These are phyloP conservation scores for Pythium plurisporium DNA, from an alignment of 352 stramenopile genomes.

Conservation along the genomic window DNA sequence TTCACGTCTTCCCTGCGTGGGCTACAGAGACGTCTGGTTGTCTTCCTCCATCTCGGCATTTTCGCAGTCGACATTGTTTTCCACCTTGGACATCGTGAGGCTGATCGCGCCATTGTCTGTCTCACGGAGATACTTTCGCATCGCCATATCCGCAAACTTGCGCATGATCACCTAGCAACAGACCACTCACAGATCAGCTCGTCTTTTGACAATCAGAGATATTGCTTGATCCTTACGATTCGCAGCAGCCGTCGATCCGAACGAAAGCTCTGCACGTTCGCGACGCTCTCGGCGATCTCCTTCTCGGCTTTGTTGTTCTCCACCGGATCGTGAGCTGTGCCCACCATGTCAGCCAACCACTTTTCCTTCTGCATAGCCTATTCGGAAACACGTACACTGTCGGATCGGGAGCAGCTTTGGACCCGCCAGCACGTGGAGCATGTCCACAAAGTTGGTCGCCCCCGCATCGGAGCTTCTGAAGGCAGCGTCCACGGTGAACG, in stretches of 20 bases:
- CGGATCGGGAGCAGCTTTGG: constrained; percentile 59
- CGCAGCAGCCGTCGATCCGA: constrained; percentile 72
- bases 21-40: constrained; percentile 15
- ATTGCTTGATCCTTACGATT: too few species aligned
- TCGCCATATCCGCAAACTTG: constrained; percentile 59
- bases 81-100: neutral
- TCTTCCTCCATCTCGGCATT: constrained; percentile 13
- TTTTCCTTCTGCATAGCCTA: too few species aligned
- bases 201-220: too few species aligned
- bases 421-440: constrained; percentile 47
- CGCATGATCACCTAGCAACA: constrained; percentile 52
- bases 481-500: constrained; percentile 44
- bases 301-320: constrained; percentile 54
- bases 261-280: constrained; percentile 77
- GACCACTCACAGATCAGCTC: too few species aligned
- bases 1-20: neutral
- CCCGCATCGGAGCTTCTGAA: constrained; percentile 40
- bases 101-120: constrained; percentile 16
- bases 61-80: constrained; percentile 7
- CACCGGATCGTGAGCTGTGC: constrained; percentile 36
- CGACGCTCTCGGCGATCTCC: constrained; percentile 55
- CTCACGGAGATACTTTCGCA: constrained; percentile 58
- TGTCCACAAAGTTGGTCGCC: constrained; percentile 51
- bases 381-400: constrained; percentile 36
- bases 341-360: too few species aligned